A percentile compares a stretch with the other conserved stretches of the same genome.
phyloP scores from a whole-genome alignment of 176 grass and related monocot species.

The Triticum timopheevii region DNA sequence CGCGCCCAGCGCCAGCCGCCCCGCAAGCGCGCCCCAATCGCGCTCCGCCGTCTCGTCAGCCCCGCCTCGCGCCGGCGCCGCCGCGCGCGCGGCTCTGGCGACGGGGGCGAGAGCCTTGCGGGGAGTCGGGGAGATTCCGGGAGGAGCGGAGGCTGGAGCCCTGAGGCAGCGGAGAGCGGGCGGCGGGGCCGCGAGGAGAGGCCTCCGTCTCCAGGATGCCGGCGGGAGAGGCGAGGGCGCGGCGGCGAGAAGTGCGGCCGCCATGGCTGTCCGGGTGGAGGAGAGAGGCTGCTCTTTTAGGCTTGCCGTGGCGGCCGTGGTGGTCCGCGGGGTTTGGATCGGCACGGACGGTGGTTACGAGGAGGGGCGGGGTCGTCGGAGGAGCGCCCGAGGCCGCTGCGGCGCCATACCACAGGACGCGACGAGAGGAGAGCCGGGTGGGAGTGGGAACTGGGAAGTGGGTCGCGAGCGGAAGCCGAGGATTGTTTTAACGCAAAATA shows the following conservation, averaged over 20 bases:
- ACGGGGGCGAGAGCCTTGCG: neutral
- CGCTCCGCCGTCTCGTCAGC: neutral
- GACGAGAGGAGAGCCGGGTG: too few relatives aligned
- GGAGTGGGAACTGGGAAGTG: too few relatives aligned
- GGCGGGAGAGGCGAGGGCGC: neutral
- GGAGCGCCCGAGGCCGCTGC: constrained; percentile 10
- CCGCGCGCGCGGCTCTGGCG: neutral
- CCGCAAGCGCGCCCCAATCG: neutral
- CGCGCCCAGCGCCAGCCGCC: constrained; percentile 17
- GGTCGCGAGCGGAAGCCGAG: too few relatives aligned
- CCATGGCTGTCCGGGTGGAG: constrained; percentile 10
- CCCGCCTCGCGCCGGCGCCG: neutral
- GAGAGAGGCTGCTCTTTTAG: neutral
- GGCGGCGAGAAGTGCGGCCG: constrained; percentile 11
- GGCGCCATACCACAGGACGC: neutral
- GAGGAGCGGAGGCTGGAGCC: neutral
- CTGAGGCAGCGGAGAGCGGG: constrained; percentile 2
- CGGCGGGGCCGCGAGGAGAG: neutral
- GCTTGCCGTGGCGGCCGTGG: neutral
- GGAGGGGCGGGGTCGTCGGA: neutral
- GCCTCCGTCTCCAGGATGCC: constrained; percentile 10
- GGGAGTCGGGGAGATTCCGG: neutral
- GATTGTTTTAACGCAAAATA: too few relatives aligned
- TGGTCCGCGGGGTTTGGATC: neutral
- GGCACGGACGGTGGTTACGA: constrained; percentile 17